Evolutionary conservation across 768 basidiomycete species (phyloP), one percentile per base, ranked within the genome.

Genomic region (Trametes maxima): DNA sequence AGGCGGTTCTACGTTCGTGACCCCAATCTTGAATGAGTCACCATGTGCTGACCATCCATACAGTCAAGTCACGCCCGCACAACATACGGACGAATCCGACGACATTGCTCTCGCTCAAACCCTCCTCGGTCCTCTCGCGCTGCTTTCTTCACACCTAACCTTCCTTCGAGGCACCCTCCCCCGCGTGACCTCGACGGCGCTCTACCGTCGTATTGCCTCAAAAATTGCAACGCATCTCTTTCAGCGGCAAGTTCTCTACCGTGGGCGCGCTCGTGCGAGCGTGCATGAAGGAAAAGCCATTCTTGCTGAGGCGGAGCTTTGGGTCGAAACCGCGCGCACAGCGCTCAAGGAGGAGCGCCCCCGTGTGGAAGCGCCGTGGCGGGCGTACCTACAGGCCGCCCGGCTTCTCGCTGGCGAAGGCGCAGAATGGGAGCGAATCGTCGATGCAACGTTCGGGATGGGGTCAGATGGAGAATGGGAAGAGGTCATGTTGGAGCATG

Each of bases 231-330:
- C 89, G 50, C 86, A 95, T 70, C 86, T 98, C 54, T 76, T 91
- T 19, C 92, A 95, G 64, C 89, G 95, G 14, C 85, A 89, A 60
- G 85, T 97, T 55, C 72, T 89, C 40, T 91, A 90, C 69, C 86
- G 92, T 44, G 88, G 92, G 0, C 83, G 84, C 61, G 82, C 76
- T 6, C 78, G 79, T 55, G 78, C 95, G 57, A 78, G 81, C 35
- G 72, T 80, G 3, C 68, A 72, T 8, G 88, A 92, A 56, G 91
- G 88, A 5, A 80, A 78, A 60, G 75, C 77, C 21, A 80, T 96
- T 21, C 78, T 78, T 21, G 82, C 82, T 0, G 95, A 98, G 73
- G 86, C 85, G 77, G 82, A 87, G 69, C 79, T 93, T 49, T 94
- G 95, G 94, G 80, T 88, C 5, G 89, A 92, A 74, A 89, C 90